These are phyloP conservation scores for Peronospora farinosa DNA, from an alignment of 352 stramenopile species.

Conservation along the genomic window DNA sequence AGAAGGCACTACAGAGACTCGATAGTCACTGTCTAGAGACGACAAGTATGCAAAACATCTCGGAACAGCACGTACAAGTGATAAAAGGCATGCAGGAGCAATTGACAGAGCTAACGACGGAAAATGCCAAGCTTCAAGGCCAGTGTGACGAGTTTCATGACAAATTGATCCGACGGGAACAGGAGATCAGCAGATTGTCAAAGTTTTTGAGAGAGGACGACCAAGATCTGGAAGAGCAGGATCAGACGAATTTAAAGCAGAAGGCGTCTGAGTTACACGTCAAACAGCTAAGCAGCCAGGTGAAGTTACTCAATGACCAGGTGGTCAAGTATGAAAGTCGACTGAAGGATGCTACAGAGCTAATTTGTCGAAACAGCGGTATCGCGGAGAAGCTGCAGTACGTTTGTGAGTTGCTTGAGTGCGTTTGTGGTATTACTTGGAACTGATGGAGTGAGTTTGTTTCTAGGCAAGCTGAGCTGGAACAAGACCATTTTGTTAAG, in stretches of 20 bases:
- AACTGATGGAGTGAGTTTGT: background rate
- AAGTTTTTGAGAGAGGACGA: slow-evolving; percentile 40
- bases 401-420: slow-evolving; percentile 6
- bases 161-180: slow-evolving; percentile 55
- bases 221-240: slow-evolving; percentile 30
- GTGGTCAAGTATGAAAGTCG: slow-evolving; percentile 76
- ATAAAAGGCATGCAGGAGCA: slow-evolving; percentile 43
- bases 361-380: slow-evolving; percentile 34
- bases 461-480: slow-evolving; percentile 37
- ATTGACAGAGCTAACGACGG: slow-evolving; percentile 35
- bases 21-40: slow-evolving; percentile 24
- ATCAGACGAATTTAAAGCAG: slow-evolving; percentile 29
- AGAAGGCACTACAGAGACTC: slow-evolving; percentile 13
- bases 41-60: slow-evolving; percentile 12
- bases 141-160: slow-evolving; percentile 38
- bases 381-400: slow-evolving; percentile 56
- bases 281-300: slow-evolving; percentile 59
- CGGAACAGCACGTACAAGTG: slow-evolving; percentile 27
- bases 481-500: slow-evolving; percentile 43
- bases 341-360: slow-evolving; percentile 51
- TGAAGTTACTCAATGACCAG: slow-evolving; percentile 74
- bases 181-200: slow-evolving; percentile 60
- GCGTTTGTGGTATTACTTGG: background rate
- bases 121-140: slow-evolving; percentile 40
- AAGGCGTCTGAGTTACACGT: slow-evolving; percentile 55